These are phyloP conservation scores for Coniochaeta sp. DNA, from an alignment of 2,329 filamentous ascomycete genomes.

Conservation along the genomic window DNA sequence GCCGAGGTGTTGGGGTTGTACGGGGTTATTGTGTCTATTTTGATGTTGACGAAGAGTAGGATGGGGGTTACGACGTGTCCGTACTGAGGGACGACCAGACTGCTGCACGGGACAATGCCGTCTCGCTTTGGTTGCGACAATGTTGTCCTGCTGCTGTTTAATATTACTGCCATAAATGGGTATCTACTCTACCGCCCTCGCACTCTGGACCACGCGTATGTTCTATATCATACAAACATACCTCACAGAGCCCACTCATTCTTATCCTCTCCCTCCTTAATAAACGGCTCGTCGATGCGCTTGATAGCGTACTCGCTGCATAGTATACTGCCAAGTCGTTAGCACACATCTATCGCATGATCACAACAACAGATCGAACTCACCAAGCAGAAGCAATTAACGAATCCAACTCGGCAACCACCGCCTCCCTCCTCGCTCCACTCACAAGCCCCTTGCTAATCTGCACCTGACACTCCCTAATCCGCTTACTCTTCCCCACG, in stretches of 20 bases:
- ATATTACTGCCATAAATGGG: background rate
- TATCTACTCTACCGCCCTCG: background rate
- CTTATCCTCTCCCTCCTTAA: constrained; percentile 63
- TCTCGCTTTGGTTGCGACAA: no score
- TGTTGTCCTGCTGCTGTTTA: no score
- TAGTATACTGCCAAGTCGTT: constrained; percentile 58
- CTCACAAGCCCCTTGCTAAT: constrained; percentile 69
- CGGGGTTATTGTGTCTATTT: constrained; percentile 39
- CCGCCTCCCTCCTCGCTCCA: constrained; percentile 68
- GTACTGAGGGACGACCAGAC: no score
- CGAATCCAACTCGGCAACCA: constrained; percentile 85
- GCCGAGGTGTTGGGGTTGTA: constrained; percentile 83
- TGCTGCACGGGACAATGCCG: no score
- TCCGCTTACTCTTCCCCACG: constrained; percentile 66
- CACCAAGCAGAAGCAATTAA: constrained; percentile 86
- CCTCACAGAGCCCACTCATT: constrained; percentile 66
- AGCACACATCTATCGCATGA: background rate
- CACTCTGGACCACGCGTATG: no score
- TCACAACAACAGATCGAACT: constrained; percentile 19
- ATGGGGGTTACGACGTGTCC: constrained; percentile 29
- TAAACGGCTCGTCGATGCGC: constrained; percentile 88
- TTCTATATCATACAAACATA: background rate
- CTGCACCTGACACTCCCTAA: constrained; percentile 77
- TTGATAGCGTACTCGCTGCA: constrained; percentile 95
- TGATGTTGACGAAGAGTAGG: constrained; percentile 38